These are phyloP conservation scores for Lotus japonicus DNA, from an alignment of 306 rosid genomes.

Conservation along the genomic window DNA sequence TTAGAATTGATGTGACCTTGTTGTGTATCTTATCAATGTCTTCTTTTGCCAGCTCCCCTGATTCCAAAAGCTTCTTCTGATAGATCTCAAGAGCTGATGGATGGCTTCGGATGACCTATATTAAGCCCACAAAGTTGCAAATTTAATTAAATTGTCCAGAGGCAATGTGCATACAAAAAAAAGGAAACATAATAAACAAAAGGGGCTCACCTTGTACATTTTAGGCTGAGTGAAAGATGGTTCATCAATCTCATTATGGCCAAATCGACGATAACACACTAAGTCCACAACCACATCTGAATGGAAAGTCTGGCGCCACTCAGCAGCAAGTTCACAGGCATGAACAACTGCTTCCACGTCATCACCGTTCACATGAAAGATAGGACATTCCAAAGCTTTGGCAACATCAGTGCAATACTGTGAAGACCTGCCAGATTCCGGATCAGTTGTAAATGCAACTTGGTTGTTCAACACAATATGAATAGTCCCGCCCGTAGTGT, in stretches of 20 bases:
- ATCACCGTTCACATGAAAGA: slow-evolving; percentile 88
- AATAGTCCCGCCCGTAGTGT: slow-evolving; percentile 91
- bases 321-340: slow-evolving; percentile 95
- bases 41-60: slow-evolving; percentile 59
- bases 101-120: slow-evolving; percentile 72
- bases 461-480: slow-evolving; percentile 91
- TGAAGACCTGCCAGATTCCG: slow-evolving; percentile 79
- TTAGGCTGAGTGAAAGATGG: slow-evolving; percentile 98
- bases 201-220: slow-evolving; percentile 80
- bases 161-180: neutral
- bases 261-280: slow-evolving; percentile 92
- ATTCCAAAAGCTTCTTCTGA: slow-evolving; percentile 73
- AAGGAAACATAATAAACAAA: slow-evolving; percentile 1
- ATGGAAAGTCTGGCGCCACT: slow-evolving; percentile 99
- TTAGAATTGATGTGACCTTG: slow-evolving; percentile 68
- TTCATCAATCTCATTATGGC: slow-evolving; percentile 97
- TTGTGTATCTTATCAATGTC: slow-evolving; percentile 61
- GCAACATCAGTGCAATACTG: slow-evolving; percentile 95
- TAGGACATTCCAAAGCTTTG: slow-evolving; percentile 87
- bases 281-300: slow-evolving; percentile 95
- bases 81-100: slow-evolving; percentile 85
- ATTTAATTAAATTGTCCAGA: slow-evolving; percentile 13
- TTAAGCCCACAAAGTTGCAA: slow-evolving; percentile 12
- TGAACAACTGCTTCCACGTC: slow-evolving; percentile 98
- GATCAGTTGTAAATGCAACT: slow-evolving; percentile 97